These are phyloP conservation scores for Starmerella potacharoeniae DNA, from an alignment of 805 yeast species.

Conservation along the genomic window DNA sequence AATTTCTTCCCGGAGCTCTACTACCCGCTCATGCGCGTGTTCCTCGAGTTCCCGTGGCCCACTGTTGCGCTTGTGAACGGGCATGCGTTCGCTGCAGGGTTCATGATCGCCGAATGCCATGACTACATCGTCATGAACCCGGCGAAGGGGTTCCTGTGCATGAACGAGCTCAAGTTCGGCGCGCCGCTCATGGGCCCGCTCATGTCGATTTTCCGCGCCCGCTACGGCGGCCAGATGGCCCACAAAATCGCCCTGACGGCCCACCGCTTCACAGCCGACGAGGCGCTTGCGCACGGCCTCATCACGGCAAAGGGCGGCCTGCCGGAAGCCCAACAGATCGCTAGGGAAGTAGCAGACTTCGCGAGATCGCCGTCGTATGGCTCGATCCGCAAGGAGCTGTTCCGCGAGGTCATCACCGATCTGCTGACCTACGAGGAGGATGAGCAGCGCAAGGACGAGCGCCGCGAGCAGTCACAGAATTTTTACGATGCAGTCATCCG, in stretches of 20 bases:
- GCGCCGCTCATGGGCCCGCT: slow-evolving; percentile 30
- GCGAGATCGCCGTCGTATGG: slow-evolving; percentile 28
- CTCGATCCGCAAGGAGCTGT: slow-evolving; percentile 24
- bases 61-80: slow-evolving; percentile 33
- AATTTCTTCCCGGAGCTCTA: slow-evolving; percentile 28
- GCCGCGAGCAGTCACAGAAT: slow-evolving; percentile 12
- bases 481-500: slow-evolving; percentile 15
- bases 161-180: slow-evolving; percentile 33
- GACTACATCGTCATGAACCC: slow-evolving; percentile 34
- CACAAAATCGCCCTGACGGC: slow-evolving; percentile 28
- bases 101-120: slow-evolving; percentile 31
- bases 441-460: slow-evolving; percentile 1
- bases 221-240: slow-evolving; percentile 25
- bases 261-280: slow-evolving; percentile 40
- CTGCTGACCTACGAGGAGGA: slow-evolving; percentile 18
- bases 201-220: slow-evolving; percentile 28
- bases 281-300: slow-evolving; percentile 72
- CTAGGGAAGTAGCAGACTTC: slow-evolving; percentile 16
- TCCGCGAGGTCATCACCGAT: slow-evolving; percentile 24
- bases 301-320: slow-evolving; percentile 30
- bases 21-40: slow-evolving; percentile 27
- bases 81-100: slow-evolving; percentile 35
- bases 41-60: slow-evolving; percentile 33
- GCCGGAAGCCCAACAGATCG: slow-evolving; percentile 28
- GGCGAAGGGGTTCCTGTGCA: slow-evolving; percentile 29